Evolutionary conservation across 257 asterid genomes (phyloP).

Genomic region (Solanum raphanifolium): DNA sequence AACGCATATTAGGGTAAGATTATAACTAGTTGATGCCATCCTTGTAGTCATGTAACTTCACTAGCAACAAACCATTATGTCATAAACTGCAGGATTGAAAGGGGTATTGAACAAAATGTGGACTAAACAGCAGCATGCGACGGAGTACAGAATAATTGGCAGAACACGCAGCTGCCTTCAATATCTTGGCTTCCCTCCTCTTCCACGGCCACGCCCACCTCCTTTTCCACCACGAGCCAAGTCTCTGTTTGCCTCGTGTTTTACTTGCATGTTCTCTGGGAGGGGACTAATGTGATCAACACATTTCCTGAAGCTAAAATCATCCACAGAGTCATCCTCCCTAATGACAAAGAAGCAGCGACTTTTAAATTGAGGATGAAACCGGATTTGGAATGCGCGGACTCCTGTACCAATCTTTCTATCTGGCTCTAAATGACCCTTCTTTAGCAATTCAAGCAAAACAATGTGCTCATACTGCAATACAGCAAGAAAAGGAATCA

Average conservation of each 20-base stretch:
- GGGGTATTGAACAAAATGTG: neutral
- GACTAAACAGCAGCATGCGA: neutral
- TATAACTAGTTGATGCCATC: neutral
- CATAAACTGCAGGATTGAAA: neutral
- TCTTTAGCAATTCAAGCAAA: slow-evolving; percentile 69
- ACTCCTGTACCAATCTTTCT: slow-evolving; percentile 65
- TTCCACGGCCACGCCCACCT: slow-evolving; percentile 41
- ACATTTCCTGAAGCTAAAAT: slow-evolving; percentile 95
- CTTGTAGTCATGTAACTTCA: neutral
- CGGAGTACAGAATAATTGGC: neutral
- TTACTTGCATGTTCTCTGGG: slow-evolving; percentile 79
- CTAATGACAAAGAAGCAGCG: slow-evolving; percentile 85
- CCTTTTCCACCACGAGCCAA: slow-evolving; percentile 54
- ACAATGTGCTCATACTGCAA: slow-evolving; percentile 64
- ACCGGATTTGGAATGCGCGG: slow-evolving; percentile 62
- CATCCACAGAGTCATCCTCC: slow-evolving; percentile 69
- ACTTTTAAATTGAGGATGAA: slow-evolving; percentile 78
- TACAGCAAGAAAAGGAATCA: neutral
- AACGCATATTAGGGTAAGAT: neutral
- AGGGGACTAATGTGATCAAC: slow-evolving; percentile 70
- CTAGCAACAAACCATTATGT: neutral
- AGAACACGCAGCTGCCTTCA: neutral
- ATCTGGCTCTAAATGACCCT: slow-evolving; percentile 78
- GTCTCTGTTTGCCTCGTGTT: slow-evolving; percentile 48
- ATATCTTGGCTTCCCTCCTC: slow-evolving; percentile 3